Evolutionary conservation across 2,329 filamentous ascomycete genomes (phyloP).

Genomic region (Pseudonectria buxi): DNA sequence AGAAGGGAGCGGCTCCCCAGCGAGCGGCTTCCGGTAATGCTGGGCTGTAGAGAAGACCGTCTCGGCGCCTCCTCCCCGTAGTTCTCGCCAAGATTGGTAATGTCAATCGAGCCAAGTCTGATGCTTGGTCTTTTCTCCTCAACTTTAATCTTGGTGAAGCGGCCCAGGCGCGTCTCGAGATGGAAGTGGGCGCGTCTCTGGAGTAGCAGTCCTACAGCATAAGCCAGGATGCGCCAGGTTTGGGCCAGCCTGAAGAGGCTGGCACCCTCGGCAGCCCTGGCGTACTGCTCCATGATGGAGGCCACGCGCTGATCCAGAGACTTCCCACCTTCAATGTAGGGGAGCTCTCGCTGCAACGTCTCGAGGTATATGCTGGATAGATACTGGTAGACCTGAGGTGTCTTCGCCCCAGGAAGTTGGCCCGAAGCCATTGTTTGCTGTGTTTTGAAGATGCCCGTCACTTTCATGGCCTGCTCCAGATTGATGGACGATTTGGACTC

Average conservation of each 20-base stretch:
- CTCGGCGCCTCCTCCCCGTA: constrained; percentile 34
- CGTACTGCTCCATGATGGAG: constrained; percentile 49
- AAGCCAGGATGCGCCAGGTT: constrained; percentile 56
- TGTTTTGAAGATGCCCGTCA: constrained; percentile 50
- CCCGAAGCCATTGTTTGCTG: constrained; percentile 60
- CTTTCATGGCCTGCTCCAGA: constrained; percentile 51
- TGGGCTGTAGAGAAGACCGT: constrained; percentile 21
- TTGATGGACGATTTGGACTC: constrained; percentile 38
- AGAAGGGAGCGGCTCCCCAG: constrained; percentile 39
- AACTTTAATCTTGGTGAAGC: constrained; percentile 28
- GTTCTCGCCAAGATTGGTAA: constrained; percentile 16
- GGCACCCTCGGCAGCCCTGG: constrained; percentile 48
- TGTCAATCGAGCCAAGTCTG: constrained; percentile 20
- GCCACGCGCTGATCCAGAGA: constrained; percentile 41
- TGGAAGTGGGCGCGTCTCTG: constrained; percentile 51
- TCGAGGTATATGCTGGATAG: constrained; percentile 51
- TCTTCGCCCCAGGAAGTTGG: constrained; percentile 44
- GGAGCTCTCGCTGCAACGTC: constrained; percentile 43
- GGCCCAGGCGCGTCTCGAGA: constrained; percentile 40
- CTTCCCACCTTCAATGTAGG: constrained; percentile 28
- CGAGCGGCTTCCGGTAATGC: constrained; percentile 26
- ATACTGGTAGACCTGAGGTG: constrained; percentile 48
- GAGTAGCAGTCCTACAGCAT: constrained; percentile 48
- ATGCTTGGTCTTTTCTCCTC: constrained; percentile 25
- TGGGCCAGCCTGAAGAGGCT: constrained; percentile 55